Evolutionary conservation across 805 yeast species (phyloP).

Genomic region (Blastobotrys muscicola): DNA sequence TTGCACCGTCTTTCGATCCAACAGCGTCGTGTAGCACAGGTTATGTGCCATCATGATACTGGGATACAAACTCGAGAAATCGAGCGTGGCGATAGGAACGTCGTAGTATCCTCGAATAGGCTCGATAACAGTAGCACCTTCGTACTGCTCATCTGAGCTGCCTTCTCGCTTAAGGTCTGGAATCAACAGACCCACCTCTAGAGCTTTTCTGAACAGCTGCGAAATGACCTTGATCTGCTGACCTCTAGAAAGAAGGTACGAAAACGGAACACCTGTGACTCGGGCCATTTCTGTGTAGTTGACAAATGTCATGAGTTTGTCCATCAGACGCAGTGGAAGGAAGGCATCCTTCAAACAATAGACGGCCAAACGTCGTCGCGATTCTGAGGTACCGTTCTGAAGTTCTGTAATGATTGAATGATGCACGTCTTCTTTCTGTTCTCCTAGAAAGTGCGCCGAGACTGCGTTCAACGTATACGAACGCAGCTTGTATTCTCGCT

Average conservation of each 20-base stretch:
- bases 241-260: slow-evolving; percentile 80
- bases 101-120: slow-evolving; percentile 93
- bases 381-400: slow-evolving; percentile 85
- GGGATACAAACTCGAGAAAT: slow-evolving; percentile 95
- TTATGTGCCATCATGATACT: slow-evolving; percentile 99
- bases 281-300: slow-evolving; percentile 99
- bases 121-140: slow-evolving; percentile 98
- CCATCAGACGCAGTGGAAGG: slow-evolving; percentile 76
- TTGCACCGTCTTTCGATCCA: slow-evolving; percentile 59
- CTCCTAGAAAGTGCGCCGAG: slow-evolving; percentile 85
- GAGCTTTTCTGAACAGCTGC: slow-evolving; percentile 87
- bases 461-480: slow-evolving; percentile 93
- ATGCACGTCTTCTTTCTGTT: slow-evolving; percentile 97
- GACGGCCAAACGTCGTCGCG: slow-evolving; percentile 91
- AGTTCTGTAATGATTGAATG: slow-evolving; percentile 92
- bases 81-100: slow-evolving; percentile 94
- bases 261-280: slow-evolving; percentile 97
- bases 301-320: slow-evolving; percentile 90
- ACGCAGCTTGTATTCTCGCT: slow-evolving; percentile 89
- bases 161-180: slow-evolving; percentile 84
- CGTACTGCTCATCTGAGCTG: slow-evolving; percentile 80
- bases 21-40: slow-evolving; percentile 84
- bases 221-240: slow-evolving; percentile 97
- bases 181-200: slow-evolving; percentile 74
- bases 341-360: slow-evolving; percentile 96